A percentile compares a stretch with the other conserved stretches of the same genome.
Evolutionary conservation across 257 asterid species (phyloP).

Genomic region (Fraxinus cuspidata): DNA sequence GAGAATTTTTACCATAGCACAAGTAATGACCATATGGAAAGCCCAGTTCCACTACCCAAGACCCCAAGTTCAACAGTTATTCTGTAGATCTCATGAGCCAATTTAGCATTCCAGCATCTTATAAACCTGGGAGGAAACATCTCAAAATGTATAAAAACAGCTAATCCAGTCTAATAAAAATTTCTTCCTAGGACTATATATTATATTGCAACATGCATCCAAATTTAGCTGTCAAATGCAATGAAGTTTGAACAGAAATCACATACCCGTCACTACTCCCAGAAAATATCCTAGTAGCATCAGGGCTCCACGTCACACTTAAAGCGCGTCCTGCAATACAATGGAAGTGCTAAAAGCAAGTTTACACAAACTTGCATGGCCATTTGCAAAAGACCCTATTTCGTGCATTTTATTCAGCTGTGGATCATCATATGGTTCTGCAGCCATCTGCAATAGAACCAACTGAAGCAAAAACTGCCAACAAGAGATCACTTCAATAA

Average conservation of each 20-base stretch:
- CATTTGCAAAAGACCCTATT: conserved; percentile 48
- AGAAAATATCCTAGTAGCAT: conserved; percentile 71
- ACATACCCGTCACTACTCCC: conserved; percentile 92
- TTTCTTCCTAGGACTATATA: not conserved
- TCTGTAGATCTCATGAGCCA: conserved; percentile 65
- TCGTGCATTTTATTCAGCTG: conserved; percentile 29
- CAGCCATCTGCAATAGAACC: conserved; percentile 89
- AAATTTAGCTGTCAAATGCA: conserved; percentile 7
- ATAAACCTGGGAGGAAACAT: conserved; percentile 45
- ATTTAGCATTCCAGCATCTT: conserved; percentile 85
- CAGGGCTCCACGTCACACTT: conserved; percentile 86
- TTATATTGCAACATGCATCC: conserved; percentile 9
- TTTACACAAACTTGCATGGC: conserved; percentile 31
- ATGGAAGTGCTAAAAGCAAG: conserved; percentile 12
- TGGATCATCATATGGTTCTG: conserved; percentile 50
- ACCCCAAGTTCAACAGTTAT: conserved; percentile 84
- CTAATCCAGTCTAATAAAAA: not conserved
- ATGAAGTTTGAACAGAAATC: not conserved
- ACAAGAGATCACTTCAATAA: conserved; percentile 10
- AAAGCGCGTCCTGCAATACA: conserved; percentile 60
- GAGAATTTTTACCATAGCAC: conserved; percentile 53
- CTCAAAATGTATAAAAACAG: conserved; percentile 15
- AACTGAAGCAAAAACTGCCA: conserved; percentile 47
- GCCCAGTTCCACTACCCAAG: conserved; percentile 61
- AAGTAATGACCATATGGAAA: conserved; percentile 86